Conservation (phyloP, 208 protist genomes). For the Leishmania guyanensis region DNA sequence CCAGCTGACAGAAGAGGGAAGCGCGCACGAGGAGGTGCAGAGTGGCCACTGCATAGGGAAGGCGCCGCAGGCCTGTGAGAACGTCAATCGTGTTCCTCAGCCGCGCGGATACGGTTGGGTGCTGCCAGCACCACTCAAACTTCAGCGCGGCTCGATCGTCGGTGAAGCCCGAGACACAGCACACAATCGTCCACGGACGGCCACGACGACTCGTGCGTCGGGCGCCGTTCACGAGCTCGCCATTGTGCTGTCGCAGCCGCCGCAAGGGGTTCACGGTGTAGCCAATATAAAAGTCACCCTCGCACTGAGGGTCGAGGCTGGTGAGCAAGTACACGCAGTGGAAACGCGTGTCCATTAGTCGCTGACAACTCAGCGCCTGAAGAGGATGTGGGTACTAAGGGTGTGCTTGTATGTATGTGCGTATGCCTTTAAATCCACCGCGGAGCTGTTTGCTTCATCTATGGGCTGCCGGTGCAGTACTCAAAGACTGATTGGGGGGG, state of each 20-base stretch:
- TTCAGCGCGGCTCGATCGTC: conserved; percentile 91
- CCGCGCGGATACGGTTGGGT: conserved; percentile 67
- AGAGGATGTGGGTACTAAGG: background rate
- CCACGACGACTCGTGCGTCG: conserved; percentile 69
- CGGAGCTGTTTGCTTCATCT: background rate
- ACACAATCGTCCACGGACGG: conserved; percentile 91
- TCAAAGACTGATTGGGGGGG: background rate
- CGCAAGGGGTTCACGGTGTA: conserved; percentile 94
- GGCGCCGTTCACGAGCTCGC: conserved; percentile 92
- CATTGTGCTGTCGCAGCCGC: conserved; percentile 94
- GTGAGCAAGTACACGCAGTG: conserved; percentile 93
- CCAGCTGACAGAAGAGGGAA: conserved; percentile 66
- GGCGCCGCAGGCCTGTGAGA: conserved; percentile 40
- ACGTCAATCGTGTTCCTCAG: conserved; percentile 43
- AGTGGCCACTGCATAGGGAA: conserved; percentile 68
- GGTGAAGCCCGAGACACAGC: conserved; percentile 93
- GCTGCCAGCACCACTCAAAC: conserved; percentile 96
- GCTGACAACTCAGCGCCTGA: background rate
- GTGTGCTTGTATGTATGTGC: conserved; percentile 7
- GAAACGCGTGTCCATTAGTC: conserved; percentile 82
- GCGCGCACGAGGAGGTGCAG: conserved; percentile 60
- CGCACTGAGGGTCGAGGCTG: conserved; percentile 64
- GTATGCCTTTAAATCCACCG: background rate
- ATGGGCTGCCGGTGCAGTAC: background rate
- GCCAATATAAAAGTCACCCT: conserved; percentile 90